Base-by-base conservation (phyloP, 768 basidiomycete genomes). In the Tephrocybe sp. region DNA sequence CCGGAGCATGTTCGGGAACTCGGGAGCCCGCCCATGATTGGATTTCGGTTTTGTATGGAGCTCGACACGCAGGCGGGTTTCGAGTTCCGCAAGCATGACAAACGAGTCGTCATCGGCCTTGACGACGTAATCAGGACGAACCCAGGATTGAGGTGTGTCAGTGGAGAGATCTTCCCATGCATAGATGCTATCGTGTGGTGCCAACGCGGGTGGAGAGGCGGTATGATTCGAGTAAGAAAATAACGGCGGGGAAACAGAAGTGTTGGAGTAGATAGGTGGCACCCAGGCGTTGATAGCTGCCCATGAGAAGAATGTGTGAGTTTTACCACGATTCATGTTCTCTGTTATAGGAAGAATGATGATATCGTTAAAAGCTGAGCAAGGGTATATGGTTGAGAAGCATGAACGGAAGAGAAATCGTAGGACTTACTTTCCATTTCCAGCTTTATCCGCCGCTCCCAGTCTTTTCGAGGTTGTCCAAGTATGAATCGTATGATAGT, bases 71-170 rank as follows among this genome's bases (percentile, higher is more conserved):
- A 98, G 70, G 23, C 91, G 80, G n/a, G 90, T 80, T 67, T 98
- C 94, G 15, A 98, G 75, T 64, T 98, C 94, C 2, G 90, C 90
- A 25, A 98, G 78, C 82, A 97, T 94, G 44, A 98, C 80, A 59
- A 98, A 95, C 7, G 91, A 83, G 65, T 98, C 94, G 60, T 98
- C 94, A 64, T 98, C 94, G 1, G 88, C 89, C 69, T 98, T 98
- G 59, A 90, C 82, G 34, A 98, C 83, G 61, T 84, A 97, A 64
- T 97, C 92, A 10, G 93, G 94, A 31, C 88, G 78, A 18, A 86
- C 86, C 90, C 91, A 94, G 6, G 80, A 75, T 36, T 65, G 69
- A 3, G 76, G 69, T 23, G 67, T 64, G 15, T 67, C 70, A 0
- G 74, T 66, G 22, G 63, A 61, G 33, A 71, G 61, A 57, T 86